Conservation (phyloP, 2,329 filamentous ascomycete species). For the Colletotrichum tanaceti region DNA sequence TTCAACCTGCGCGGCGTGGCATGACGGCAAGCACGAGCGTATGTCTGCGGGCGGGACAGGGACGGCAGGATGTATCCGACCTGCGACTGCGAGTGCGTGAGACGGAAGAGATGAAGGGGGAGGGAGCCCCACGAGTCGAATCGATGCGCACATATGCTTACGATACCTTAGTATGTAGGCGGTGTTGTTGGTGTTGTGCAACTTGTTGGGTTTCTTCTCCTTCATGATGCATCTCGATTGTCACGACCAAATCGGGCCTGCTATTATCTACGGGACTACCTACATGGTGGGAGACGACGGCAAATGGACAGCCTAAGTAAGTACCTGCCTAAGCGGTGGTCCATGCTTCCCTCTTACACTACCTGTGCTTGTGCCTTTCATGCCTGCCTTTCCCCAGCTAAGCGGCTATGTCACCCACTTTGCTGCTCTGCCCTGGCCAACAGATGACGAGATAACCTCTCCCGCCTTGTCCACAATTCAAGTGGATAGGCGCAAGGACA, state of each 20-base stretch:
- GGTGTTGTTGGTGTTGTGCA: neutral
- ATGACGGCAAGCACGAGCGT: neutral
- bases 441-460: slow-evolving; percentile 31
- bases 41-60: slow-evolving; percentile 14
- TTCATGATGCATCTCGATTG: neutral
- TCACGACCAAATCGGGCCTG: slow-evolving; percentile 8
- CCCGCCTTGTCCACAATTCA: slow-evolving; percentile 24
- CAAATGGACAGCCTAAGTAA: no score
- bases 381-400: neutral
- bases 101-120: slow-evolving; percentile 9
- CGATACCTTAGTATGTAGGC: no score
- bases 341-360: slow-evolving; percentile 35
- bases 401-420: slow-evolving; percentile 17
- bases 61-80: slow-evolving; percentile 12
- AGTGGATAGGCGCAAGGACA: slow-evolving; percentile 13
- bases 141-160: no score
- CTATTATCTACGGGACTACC: neutral
- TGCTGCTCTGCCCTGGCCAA: slow-evolving; percentile 20
- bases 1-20: neutral
- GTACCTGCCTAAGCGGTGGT: slow-evolving; percentile 36
- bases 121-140: neutral
- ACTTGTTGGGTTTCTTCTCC: neutral
- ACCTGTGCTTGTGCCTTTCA: slow-evolving; percentile 8
- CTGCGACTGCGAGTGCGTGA: slow-evolving; percentile 13
- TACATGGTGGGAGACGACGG: slow-evolving; percentile 27